Evolutionary conservation across 2,329 filamentous ascomycete species (phyloP), one percentile per base, ranked within the genome.

Genomic region (Cordyceps cicadae): DNA sequence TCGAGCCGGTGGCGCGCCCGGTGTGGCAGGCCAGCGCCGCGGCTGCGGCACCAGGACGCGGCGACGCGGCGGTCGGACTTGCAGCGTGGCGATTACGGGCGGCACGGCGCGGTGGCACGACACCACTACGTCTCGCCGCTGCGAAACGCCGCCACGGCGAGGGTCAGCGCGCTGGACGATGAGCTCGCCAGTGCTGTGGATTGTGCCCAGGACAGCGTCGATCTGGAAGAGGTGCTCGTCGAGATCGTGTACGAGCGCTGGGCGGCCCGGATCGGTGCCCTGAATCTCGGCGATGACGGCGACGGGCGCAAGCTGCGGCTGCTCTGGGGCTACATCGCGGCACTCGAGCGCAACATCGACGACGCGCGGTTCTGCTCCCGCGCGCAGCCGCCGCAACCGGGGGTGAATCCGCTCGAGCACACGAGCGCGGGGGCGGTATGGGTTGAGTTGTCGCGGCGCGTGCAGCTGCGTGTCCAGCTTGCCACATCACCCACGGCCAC

Each of bases 321-420:
- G 11, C 64, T 69, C 32, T 66, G 67, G 64, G 60, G 52, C 0
- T 63, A 67, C n/a, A 58, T 62, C 1, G 61, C 55, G 12, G 67
- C 67, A 2, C 64, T 71, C 7, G 70, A 71, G 55, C 55, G 51
- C 8, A 70, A 70, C 8, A 64, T 66, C 3, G 69, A 70, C 48
- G 57, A 62, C 0, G 63, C 64, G n/a, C 59, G 63, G 50, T 41
- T 48, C 19, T 34, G 12, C 8, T 37, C 29, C 29, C 29, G 34
- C 5, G 8, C 2, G 34, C 34, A 14, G 34, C 34, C 9, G 34
- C 1, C 6, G 29, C 34, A 11, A 9, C 8, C 3, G 7, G 32
- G 2, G 41, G 63, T 66, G 3, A 49, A 54, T 6, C 45, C 45
- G 17, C 39, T 41, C 14, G 15, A 49, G 45, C 19, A 50, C 34